Evolutionary conservation across 306 rosid species (phyloP), one percentile per base, ranked within the genome.

Genomic region (Vachellia collinsii): DNA sequence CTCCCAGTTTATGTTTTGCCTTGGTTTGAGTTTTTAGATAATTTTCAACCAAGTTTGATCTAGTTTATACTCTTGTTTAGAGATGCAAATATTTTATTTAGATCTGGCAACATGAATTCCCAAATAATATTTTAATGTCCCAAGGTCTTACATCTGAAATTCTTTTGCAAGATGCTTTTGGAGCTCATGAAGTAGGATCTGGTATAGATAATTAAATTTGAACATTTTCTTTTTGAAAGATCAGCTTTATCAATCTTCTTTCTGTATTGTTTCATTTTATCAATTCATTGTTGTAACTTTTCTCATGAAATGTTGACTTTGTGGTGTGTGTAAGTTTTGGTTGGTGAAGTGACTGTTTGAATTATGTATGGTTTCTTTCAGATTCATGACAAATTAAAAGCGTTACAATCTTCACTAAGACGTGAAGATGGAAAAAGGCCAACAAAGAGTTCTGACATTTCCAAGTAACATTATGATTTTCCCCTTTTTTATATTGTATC

Each of bases 311-410:
- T 61, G 44, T 41, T 63, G 48, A 12, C 37, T 13, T 13, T 48
- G 34, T 29, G 34, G 34, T 29, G 34, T 29, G 34, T 48, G 5
- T 14, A 0, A 3, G 6, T 19, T 19, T 53, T 53, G 10, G 14
- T n/a, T n/a, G 61, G 12, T 53, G 22, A 50, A 56, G 63, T 51
- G 41, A 29, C 29, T 66, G 72, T 64, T 62, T 46, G 25, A 81
- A 77, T 5, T 44, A 44, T 70, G 38, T 42, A 68, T 54, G 29
- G 62, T 77, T 62, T 81, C 50, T 66, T 79, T 64, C 84, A 95
- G 99, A 87, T 95, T 85, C 90, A 88, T 75, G 89, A 86, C 67
- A 86, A 90, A 85, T 84, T 93, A 83, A 85, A 83, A 83, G 84
- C 72, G 75, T 79, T 95, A 88, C 94, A 83, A 79, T 84, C 92